A percentile compares a stretch with the other conserved stretches of the same genome.
These are phyloP conservation scores for Spergularia bocconei DNA, from an alignment of 148 eudicot species.

Conservation along the genomic window DNA sequence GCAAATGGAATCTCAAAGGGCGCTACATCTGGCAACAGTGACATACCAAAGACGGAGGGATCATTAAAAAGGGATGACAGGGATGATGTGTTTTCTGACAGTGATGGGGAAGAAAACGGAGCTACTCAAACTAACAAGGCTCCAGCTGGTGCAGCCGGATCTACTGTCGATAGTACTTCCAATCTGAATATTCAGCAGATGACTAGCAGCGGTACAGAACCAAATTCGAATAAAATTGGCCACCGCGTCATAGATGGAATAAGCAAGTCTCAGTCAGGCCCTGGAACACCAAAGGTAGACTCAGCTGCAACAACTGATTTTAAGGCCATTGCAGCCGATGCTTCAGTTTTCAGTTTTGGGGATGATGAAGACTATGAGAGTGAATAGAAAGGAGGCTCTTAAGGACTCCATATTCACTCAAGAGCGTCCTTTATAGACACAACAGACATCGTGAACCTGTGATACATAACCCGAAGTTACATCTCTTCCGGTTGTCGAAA, in stretches of 20 bases:
- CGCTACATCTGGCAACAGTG: constrained; percentile 31
- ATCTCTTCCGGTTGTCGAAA: too few relatives aligned
- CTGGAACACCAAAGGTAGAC: constrained; percentile 36
- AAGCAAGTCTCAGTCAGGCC: constrained; percentile 23
- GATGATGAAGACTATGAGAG: constrained; percentile 88
- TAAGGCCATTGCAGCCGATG: constrained; percentile 97
- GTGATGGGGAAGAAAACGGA: constrained; percentile 72
- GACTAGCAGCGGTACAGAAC: constrained; percentile 38
- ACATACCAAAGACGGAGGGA: constrained; percentile 29
- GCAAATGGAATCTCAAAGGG: constrained; percentile 32
- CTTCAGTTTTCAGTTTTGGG: constrained; percentile 93
- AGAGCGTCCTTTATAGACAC: not conserved
- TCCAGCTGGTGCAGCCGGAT: constrained; percentile 27
- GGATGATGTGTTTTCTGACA: constrained; percentile 86
- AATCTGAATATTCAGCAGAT: constrained; percentile 42
- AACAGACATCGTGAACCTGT: too few relatives aligned
- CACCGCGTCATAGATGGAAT: not conserved
- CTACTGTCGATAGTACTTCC: constrained; percentile 25
- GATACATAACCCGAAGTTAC: too few relatives aligned
- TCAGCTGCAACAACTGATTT: constrained; percentile 52
- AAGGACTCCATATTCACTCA: not conserved
- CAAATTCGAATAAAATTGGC: constrained; percentile 28
- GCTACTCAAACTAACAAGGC: constrained; percentile 35
- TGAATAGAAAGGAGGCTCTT: constrained; percentile 38
- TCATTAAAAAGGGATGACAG: constrained; percentile 42